A percentile compares a stretch with the other conserved stretches of the same genome.
Evolutionary conservation across 306 rosid genomes (phyloP).

Genomic region (Boehmeria nivea): DNA sequence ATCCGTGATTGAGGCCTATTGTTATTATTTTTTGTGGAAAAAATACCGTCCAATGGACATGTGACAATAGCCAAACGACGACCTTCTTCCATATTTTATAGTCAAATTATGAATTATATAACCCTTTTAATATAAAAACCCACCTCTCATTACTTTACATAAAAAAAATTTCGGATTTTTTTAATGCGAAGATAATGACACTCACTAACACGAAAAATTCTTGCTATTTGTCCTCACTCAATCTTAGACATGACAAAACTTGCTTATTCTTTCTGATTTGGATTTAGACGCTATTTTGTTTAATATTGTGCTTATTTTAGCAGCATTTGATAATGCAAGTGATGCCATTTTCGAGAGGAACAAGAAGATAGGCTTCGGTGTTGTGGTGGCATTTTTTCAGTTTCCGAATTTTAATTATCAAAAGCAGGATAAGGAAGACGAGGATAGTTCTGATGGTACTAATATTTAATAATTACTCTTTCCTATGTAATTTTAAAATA

Average conservation of each 20-base stretch:
- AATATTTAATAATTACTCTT: no score
- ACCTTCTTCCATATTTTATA: constrained; percentile 23
- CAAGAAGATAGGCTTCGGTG: constrained; percentile 32
- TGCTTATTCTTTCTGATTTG: background rate
- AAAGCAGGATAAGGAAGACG: constrained; percentile 5
- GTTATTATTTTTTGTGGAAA: constrained; percentile 1
- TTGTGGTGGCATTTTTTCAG: background rate
- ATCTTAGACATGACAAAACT: constrained; percentile 15
- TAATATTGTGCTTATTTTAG: background rate
- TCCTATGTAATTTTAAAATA: background rate
- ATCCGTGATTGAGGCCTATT: constrained; percentile 35
- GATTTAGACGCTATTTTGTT: background rate
- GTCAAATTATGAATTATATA: constrained; percentile 3
- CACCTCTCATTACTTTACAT: constrained; percentile 5
- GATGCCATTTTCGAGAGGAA: constrained; percentile 15
- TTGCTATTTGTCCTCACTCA: constrained; percentile 29
- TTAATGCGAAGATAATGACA: constrained; percentile 49
- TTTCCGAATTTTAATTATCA: background rate
- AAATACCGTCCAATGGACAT: constrained; percentile 16
- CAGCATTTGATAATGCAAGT: background rate
- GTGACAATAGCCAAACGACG: constrained; percentile 74
- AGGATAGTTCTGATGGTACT: constrained; percentile 7
- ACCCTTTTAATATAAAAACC: background rate
- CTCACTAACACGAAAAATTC: constrained; percentile 53
- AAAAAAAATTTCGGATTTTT: no score